Percentiles rank a stretch among this genome's conserved stretches.
Conservation (phyloP, 257 asterid species). For the Solanum ossicruentum region DNA sequence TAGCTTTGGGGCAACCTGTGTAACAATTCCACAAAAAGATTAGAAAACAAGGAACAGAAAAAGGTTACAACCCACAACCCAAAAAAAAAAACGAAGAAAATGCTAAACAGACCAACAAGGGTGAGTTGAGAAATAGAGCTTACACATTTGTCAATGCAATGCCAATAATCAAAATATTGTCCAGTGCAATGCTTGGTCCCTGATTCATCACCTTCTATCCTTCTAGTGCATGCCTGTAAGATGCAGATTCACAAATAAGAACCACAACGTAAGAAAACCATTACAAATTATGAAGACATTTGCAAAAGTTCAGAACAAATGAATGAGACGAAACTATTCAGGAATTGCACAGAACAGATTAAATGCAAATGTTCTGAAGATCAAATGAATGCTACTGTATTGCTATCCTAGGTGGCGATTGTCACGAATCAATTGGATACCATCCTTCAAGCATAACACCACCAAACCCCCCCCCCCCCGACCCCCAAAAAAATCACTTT, state of each 20-base stretch:
- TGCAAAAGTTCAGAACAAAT: neutral
- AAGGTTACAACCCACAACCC: neutral
- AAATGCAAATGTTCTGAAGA: neutral
- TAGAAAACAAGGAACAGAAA: neutral
- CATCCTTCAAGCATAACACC: neutral
- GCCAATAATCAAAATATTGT: conserved; percentile 28
- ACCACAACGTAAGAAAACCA: neutral
- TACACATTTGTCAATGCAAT: conserved; percentile 20
- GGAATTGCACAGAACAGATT: neutral
- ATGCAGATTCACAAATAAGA: neutral
- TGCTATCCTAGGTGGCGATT: neutral
- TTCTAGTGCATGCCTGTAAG: conserved; percentile 44
- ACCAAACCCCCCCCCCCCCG: too few species aligned
- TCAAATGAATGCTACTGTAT: neutral
- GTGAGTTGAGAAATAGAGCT: neutral
- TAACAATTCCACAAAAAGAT: neutral
- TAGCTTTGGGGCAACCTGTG: conserved; percentile 9
- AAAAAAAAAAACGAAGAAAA: neutral
- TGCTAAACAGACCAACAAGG: neutral
- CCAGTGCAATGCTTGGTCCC: conserved; percentile 29
- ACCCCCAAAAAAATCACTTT: neutral
- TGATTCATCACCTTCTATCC: conserved; percentile 28
- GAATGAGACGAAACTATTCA: neutral
- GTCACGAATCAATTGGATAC: neutral
- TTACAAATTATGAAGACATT: neutral